phyloP scores from a whole-genome alignment of 352 stramenopile genomes.

The Phytophthora cactorum region DNA sequence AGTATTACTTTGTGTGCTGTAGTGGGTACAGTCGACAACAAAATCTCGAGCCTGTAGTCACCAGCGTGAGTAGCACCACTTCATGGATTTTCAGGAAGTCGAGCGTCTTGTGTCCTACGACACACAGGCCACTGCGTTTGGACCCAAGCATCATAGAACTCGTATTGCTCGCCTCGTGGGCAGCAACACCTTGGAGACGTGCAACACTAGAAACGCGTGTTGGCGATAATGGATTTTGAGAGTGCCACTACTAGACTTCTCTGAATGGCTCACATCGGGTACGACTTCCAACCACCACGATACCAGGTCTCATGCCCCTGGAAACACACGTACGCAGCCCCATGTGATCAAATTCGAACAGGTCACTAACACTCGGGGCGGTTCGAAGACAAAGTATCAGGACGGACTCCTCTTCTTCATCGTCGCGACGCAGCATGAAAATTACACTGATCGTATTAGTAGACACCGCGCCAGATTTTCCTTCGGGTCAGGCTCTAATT shows the following conservation, averaged over 20 bases:
- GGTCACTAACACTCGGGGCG: conserved; percentile 12
- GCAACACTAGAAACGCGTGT: conserved; percentile 1
- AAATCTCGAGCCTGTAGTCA: background rate
- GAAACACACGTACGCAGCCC: conserved; percentile 2
- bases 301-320: background rate
- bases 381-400: conserved; percentile 5
- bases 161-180: background rate
- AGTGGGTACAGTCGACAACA: background rate
- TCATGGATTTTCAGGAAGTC: conserved; percentile 6
- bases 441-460: background rate
- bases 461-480: conserved; percentile 19
- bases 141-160: conserved; percentile 8
- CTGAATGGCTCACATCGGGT: conserved; percentile 16
- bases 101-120: conserved; percentile 12
- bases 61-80: background rate
- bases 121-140: background rate
- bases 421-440: background rate
- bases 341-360: conserved; percentile 24
- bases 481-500: background rate
- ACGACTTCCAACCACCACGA: conserved; percentile 1
- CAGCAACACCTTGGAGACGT: background rate
- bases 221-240: conserved; percentile 21
- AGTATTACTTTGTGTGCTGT: no score
- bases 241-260: conserved; percentile 2
- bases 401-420: conserved; percentile 4